Conservation (phyloP, 306 rosid genomes). For the Quercus suber region DNA sequence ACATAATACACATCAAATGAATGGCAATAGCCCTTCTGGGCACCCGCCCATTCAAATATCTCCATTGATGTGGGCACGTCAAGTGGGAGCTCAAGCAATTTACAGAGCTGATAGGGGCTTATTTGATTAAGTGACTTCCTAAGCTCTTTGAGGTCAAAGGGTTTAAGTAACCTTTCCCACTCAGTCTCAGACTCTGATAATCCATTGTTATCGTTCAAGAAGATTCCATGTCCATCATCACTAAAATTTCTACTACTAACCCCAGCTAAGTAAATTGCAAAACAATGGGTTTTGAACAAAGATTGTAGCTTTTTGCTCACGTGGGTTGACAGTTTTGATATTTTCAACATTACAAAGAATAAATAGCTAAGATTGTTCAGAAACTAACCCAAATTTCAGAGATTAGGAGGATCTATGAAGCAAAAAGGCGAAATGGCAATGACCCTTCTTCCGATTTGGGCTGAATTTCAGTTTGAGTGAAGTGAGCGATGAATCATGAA, state of each 20-base stretch:
- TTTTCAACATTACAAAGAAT: slow-evolving; percentile 39
- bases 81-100: slow-evolving; percentile 72
- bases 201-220: slow-evolving; percentile 14
- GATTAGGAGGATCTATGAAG: background rate
- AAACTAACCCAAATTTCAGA: background rate
- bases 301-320: slow-evolving; percentile 23
- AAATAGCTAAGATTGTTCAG: background rate
- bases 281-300: slow-evolving; percentile 38
- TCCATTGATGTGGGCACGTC: slow-evolving; percentile 72
- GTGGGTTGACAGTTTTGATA: slow-evolving; percentile 26
- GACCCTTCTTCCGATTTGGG: background rate
- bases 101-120: slow-evolving; percentile 68
- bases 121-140: slow-evolving; percentile 47
- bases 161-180: slow-evolving; percentile 84
- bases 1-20: slow-evolving; percentile 58
- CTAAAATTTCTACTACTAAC: slow-evolving; percentile 18
- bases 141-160: slow-evolving; percentile 75
- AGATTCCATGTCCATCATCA: background rate
- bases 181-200: slow-evolving; percentile 55
- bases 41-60: slow-evolving; percentile 62
- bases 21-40: slow-evolving; percentile 71
- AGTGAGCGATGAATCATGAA: background rate
- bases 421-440: background rate
- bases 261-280: slow-evolving; percentile 39
- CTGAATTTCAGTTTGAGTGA: background rate